These are phyloP conservation scores for Eurotiales sp. DNA, from an alignment of 2,329 filamentous ascomycete genomes.

Conservation along the genomic window DNA sequence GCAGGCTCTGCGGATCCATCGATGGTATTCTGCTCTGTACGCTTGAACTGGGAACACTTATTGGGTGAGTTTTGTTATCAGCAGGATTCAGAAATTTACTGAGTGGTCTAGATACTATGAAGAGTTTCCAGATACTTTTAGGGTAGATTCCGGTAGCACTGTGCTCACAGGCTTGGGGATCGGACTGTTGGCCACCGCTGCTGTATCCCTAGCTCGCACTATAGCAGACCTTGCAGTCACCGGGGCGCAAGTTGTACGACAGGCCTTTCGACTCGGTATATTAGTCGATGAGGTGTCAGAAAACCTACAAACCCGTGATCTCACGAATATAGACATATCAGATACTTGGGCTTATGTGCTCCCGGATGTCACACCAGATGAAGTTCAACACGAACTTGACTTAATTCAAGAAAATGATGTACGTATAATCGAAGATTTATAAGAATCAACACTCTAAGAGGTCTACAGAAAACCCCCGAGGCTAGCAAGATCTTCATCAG, in stretches of 20 bases:
- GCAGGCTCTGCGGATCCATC: slow-evolving; percentile 42
- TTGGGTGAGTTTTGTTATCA: slow-evolving; percentile 36
- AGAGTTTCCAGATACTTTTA: slow-evolving; percentile 27
- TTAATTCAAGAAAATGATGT: background rate
- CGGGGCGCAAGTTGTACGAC: slow-evolving; percentile 42
- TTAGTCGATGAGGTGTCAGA: slow-evolving; percentile 41
- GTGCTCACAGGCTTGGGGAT: slow-evolving; percentile 42
- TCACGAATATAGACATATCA: background rate
- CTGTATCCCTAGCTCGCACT: slow-evolving; percentile 38
- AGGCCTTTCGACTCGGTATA: slow-evolving; percentile 48
- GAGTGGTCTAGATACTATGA: too few species aligned
- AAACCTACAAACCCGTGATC: slow-evolving; percentile 37
- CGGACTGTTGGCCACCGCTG: slow-evolving; percentile 44
- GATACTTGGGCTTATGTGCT: slow-evolving; percentile 28
- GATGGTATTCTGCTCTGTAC: slow-evolving; percentile 44
- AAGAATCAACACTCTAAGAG: background rate
- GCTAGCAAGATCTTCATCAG: slow-evolving; percentile 24
- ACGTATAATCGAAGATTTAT: background rate
- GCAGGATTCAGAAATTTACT: background rate
- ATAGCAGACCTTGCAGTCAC: slow-evolving; percentile 38
- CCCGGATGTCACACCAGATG: slow-evolving; percentile 18
- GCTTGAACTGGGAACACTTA: slow-evolving; percentile 40
- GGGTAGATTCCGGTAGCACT: slow-evolving; percentile 22
- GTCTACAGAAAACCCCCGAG: background rate
- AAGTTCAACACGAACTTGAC: slow-evolving; percentile 25